A percentile compares a stretch with the other conserved stretches of the same genome.
Conservation (phyloP, 768 basidiomycete species). For the Hericium alpestre region DNA sequence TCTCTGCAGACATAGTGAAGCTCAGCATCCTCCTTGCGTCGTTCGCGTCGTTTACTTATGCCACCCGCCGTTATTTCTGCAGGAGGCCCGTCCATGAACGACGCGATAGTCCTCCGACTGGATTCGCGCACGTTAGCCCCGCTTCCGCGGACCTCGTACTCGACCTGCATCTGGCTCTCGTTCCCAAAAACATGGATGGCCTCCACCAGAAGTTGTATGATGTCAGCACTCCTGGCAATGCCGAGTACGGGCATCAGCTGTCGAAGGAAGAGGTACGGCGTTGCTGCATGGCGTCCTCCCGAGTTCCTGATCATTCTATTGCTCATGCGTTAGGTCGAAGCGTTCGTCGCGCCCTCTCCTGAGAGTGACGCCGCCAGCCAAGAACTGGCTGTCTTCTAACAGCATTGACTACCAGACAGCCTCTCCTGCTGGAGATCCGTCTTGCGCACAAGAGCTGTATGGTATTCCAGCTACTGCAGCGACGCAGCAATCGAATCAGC, state of each 20-base stretch:
- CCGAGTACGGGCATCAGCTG: conserved; percentile 23
- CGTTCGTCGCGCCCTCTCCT: background rate
- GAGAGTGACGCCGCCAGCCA: conserved; percentile 1
- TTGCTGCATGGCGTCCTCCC: too few species aligned
- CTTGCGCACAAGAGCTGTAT: conserved; percentile 14
- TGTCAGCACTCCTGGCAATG: conserved; percentile 22
- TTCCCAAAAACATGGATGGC: conserved; percentile 21
- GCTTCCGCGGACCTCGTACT: conserved; percentile 16
- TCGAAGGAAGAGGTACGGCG: conserved; percentile 21
- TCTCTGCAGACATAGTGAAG: too few species aligned
- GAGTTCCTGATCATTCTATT: background rate
- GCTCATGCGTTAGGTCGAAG: conserved; percentile 2
- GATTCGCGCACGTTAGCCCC: conserved; percentile 16
- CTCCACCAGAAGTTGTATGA: conserved; percentile 23
- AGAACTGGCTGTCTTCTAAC: conserved; percentile 1
- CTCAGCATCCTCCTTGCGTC: background rate
- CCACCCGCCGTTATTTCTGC: background rate
- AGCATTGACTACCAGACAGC: background rate
- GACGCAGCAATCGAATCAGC: conserved; percentile 5
- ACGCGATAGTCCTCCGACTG: conserved; percentile 13
- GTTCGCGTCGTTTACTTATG: background rate
- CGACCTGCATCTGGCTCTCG: conserved; percentile 24
- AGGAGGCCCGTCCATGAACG: background rate
- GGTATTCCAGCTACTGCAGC: conserved; percentile 10
- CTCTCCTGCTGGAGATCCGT: conserved; percentile 10